Percentiles rank a stretch among this genome's conserved stretches.
These are phyloP conservation scores for Podila verticillata DNA, from an alignment of 192 early-diverging fungal genomes.

Conservation along the genomic window DNA sequence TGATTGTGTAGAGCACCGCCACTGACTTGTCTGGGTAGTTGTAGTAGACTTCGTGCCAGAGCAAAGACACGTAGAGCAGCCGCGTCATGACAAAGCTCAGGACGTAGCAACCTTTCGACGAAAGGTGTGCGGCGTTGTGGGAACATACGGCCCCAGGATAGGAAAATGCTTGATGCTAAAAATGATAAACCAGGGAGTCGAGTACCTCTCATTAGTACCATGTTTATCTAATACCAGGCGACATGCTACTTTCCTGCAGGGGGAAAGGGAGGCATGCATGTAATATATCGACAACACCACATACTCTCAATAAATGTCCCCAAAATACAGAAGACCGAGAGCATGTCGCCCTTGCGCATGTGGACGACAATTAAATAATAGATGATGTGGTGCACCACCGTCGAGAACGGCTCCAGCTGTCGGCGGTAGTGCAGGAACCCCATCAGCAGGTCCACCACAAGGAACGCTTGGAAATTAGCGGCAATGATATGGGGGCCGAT, in stretches of 20 bases:
- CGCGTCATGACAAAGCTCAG: slow-evolving; percentile 24
- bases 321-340: slow-evolving; percentile 42
- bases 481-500: slow-evolving; percentile 44
- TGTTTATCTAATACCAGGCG: neutral
- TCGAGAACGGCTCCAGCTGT: slow-evolving; percentile 44
- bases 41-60: slow-evolving; percentile 48
- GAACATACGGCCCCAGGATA: slow-evolving; percentile 44
- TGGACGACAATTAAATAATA: slow-evolving; percentile 45
- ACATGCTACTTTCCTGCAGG: neutral
- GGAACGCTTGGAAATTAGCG: slow-evolving; percentile 44
- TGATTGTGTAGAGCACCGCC: slow-evolving; percentile 40
- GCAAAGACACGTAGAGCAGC: slow-evolving; percentile 28
- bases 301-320: slow-evolving; percentile 47
- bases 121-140: slow-evolving; percentile 31
- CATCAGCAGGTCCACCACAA: slow-evolving; percentile 25
- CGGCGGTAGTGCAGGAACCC: slow-evolving; percentile 32
- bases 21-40: slow-evolving; percentile 50
- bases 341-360: slow-evolving; percentile 42
- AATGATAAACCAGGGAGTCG: neutral
- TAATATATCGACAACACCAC: neutral
- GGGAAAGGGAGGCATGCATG: too few relatives aligned
- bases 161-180: slow-evolving; percentile 47
- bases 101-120: slow-evolving; percentile 26
- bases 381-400: slow-evolving; percentile 44
- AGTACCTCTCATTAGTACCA: neutral